Base-by-base conservation (phyloP, 1,139 yeast genomes). In the Scheffersomyces cryptocercus region DNA sequence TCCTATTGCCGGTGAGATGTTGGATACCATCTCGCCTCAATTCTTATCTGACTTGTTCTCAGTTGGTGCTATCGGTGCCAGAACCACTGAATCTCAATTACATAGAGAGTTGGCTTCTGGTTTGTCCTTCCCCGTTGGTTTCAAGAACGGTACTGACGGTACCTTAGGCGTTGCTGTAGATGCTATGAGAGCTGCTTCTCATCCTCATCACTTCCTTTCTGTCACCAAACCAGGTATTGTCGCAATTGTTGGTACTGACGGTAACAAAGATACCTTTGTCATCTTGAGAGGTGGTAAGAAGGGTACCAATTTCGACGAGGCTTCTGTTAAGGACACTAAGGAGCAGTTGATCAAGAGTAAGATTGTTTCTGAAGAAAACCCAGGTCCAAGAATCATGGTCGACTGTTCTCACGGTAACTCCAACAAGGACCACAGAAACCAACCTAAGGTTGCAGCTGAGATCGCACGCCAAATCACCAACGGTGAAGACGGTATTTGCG, bases 341-440 rank as follows among this genome's bases (percentile, higher is more conserved):
- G 77, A 73, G 43, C 41, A 39, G 20, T 75, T 91, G 51, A 64
- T 62, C 37, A 80, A 82, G 56, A 78, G 87, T 28, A 79, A 81
- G 38, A 70, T 84, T 28, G 65, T 79, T 29, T 69, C 70, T 29
- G 72, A 69, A 14, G 67, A 66, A 43, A 71, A 73, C 44, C 67
- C 70, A 30, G 76, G 71, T 36, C 82, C 86, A 57, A 80, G 95
- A 67, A 87, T 93, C 61, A 91, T 93, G 98, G 85, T 93, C 53
- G 99, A 93, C 71, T 93, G 97, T 70, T 90, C 97, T 41, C 99
- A 93, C 69, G 99, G 96, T 59, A 93, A 93, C 77, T 90, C 98
- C 34, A 82, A 77, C 67, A 93, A 93, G 74, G 96, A 93, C 69
- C 90, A 81, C 85, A 80, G 85, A 67, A 91, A 91, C 73, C 99